Evolutionary conservation across 2,329 filamentous ascomycete genomes (phyloP).

Genomic region (Aspergillus thermomutatus): DNA sequence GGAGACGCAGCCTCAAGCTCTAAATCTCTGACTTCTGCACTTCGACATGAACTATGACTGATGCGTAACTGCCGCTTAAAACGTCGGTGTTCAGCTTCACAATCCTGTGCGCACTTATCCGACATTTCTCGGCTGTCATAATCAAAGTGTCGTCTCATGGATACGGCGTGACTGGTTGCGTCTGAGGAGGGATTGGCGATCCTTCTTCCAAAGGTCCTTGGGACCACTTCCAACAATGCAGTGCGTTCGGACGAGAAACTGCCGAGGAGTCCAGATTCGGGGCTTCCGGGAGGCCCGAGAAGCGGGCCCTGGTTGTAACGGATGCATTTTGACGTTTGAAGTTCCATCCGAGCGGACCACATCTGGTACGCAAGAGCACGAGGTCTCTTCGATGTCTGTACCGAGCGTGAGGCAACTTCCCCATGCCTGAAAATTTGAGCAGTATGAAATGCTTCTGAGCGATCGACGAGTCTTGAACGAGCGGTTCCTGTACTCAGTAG

Average conservation of each 20-base stretch:
- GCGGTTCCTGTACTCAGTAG: neutral
- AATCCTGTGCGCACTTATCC: no score
- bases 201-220: neutral
- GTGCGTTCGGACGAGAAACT: slow-evolving; percentile 16
- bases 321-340: slow-evolving; percentile 19
- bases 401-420: neutral
- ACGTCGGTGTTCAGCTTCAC: neutral
- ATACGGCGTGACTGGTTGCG: neutral
- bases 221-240: neutral
- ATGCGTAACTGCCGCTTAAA: neutral
- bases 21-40: neutral
- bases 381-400: neutral
- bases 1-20: neutral
- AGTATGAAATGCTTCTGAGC: neutral
- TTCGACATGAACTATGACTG: neutral
- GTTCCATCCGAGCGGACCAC: slow-evolving; percentile 39
- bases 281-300: slow-evolving; percentile 36
- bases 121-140: no score
- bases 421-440: neutral
- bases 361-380: slow-evolving; percentile 28
- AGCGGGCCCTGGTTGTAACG: slow-evolving; percentile 16
- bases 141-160: neutral
- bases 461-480: neutral
- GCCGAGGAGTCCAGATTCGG: slow-evolving; percentile 25
- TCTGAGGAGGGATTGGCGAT: neutral